phyloP scores from a whole-genome alignment of 2,329 filamentous ascomycete species.

The Aciculosporium take region DNA sequence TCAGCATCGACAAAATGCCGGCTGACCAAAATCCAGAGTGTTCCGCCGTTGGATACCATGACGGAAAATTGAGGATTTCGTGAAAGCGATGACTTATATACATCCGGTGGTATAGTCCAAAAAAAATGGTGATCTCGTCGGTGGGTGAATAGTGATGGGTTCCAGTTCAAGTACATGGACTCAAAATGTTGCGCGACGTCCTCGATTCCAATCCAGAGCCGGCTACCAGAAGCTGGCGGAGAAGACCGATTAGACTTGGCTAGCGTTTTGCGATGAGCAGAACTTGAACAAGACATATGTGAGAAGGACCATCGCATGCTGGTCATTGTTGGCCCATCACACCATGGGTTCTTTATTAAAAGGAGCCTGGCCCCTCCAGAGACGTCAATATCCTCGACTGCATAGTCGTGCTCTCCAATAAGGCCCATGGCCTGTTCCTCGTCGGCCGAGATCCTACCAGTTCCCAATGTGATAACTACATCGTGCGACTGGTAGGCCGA shows the following conservation, averaged over 20 bases:
- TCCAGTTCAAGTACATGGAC: conserved; percentile 96
- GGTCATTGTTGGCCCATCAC: conserved; percentile 55
- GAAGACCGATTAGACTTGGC: not conserved
- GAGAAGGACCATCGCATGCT: conserved; percentile 18
- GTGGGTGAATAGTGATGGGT: conserved; percentile 65
- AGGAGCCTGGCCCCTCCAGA: conserved; percentile 48
- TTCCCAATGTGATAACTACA: conserved; percentile 80
- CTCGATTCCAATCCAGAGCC: conserved; percentile 86
- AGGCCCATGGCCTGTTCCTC: conserved; percentile 74
- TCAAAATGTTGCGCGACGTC: conserved; percentile 86
- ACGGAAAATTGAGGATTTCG: conserved; percentile 62
- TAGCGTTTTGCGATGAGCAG: not conserved
- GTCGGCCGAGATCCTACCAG: conserved; percentile 60
- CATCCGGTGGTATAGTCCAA: conserved; percentile 51
- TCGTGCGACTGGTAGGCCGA: conserved; percentile 63
- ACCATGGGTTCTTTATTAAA: conserved; percentile 93
- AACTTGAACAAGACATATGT: conserved; percentile 8
- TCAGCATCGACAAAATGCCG: conserved; percentile 69
- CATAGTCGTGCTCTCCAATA: conserved; percentile 86
- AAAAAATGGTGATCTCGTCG: conserved; percentile 82
- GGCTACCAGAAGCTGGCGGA: conserved; percentile 39
- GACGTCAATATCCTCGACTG: conserved; percentile 64
- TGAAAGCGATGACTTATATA: conserved; percentile 39
- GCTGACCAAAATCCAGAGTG: conserved; percentile 72
- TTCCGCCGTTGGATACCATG: conserved; percentile 40